phyloP scores from a whole-genome alignment of 2,329 filamentous ascomycete genomes.

The Paecilomyces dactylethromorphus region DNA sequence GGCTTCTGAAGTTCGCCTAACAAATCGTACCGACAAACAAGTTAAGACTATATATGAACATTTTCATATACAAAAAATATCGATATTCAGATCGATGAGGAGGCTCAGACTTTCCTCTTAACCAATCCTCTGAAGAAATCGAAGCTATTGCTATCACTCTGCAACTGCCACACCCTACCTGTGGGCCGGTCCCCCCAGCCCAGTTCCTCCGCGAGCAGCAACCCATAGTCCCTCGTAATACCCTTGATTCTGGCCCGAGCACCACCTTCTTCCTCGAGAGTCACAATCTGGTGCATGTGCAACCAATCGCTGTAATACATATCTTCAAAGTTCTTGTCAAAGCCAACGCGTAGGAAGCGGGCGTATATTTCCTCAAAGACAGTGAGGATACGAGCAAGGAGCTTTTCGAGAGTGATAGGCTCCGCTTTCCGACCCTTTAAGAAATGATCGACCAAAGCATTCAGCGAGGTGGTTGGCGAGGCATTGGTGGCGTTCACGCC shows the following conservation, averaged over 20 bases:
- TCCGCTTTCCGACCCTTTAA: constrained; percentile 30
- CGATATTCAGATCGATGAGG: not conserved
- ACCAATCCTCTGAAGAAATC: constrained; percentile 91
- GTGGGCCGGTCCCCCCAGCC: constrained; percentile 65
- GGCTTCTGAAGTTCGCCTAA: too few species aligned
- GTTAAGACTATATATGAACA: not conserved
- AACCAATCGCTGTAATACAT: constrained; percentile 81
- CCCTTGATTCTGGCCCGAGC: constrained; percentile 71
- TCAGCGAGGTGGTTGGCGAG: constrained; percentile 79
- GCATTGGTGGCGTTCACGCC: constrained; percentile 82
- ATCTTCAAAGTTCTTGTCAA: constrained; percentile 64
- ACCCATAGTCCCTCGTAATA: constrained; percentile 85
- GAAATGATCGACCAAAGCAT: constrained; percentile 55
- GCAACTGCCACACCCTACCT: constrained; percentile 72
- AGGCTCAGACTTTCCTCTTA: constrained; percentile 61
- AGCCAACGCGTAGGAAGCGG: constrained; percentile 68
- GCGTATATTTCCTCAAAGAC: constrained; percentile 71
- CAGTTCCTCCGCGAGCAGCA: constrained; percentile 78
- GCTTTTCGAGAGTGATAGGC: constrained; percentile 65
- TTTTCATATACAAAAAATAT: not conserved
- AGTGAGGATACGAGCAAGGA: constrained; percentile 74
- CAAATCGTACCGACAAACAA: too few species aligned
- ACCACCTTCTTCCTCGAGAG: constrained; percentile 73
- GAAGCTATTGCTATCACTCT: constrained; percentile 97
- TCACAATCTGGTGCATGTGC: constrained; percentile 68